Conservation (phyloP, 1,284 basidiomycete genomes). For the Neotropicomus parvogracilis region DNA sequence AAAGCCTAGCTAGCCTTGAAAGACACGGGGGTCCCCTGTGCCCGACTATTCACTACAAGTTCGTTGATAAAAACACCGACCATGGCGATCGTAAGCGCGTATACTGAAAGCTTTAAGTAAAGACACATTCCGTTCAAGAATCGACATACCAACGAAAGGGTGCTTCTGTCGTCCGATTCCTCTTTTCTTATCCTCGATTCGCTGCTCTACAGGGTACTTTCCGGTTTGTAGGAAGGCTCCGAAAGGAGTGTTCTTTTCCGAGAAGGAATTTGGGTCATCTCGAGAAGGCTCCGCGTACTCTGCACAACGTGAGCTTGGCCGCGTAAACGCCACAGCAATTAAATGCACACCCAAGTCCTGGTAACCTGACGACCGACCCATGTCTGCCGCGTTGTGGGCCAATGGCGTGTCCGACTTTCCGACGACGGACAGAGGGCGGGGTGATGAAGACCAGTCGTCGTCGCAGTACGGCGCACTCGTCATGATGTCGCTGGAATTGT, state of each 20-base stretch:
- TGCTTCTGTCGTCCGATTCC: constrained; percentile 80
- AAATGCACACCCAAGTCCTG: constrained; percentile 52
- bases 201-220: constrained; percentile 72
- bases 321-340: neutral
- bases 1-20: constrained; percentile 55
- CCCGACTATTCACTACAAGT: constrained; percentile 66
- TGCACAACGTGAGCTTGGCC: constrained; percentile 23
- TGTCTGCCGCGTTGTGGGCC: constrained; percentile 44
- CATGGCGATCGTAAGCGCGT: constrained; percentile 63
- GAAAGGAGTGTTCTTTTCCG: constrained; percentile 42
- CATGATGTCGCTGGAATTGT: constrained; percentile 3
- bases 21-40: constrained; percentile 77
- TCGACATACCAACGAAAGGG: constrained; percentile 63
- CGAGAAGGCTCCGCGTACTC: constrained; percentile 58
- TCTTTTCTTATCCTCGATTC: constrained; percentile 80
- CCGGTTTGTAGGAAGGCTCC: constrained; percentile 41
- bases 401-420: constrained; percentile 42
- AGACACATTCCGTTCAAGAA: neutral
- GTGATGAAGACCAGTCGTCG: constrained; percentile 18
- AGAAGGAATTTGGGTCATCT: constrained; percentile 21
- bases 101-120: constrained; percentile 43
- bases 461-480: constrained; percentile 26
- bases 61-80: constrained; percentile 75
- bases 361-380: constrained; percentile 39
- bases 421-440: constrained; percentile 22